phyloP scores from a whole-genome alignment of 345 rosid genomes.

The Leavenworthia alabamica region DNA sequence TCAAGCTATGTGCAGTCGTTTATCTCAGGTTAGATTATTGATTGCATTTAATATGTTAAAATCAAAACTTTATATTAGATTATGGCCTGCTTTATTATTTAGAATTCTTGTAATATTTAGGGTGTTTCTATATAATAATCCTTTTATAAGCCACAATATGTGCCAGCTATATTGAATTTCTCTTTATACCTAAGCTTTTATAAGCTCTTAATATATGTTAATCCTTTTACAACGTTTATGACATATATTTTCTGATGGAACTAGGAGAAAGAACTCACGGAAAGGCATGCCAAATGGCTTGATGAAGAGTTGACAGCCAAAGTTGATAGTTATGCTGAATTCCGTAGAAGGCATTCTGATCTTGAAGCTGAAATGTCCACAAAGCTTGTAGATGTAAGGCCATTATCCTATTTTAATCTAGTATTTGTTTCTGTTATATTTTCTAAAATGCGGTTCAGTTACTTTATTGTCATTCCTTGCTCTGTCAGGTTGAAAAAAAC shows the following conservation, averaged over 20 bases:
- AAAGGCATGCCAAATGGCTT: constrained; percentile 86
- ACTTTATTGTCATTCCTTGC: neutral
- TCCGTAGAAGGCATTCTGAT: constrained; percentile 60
- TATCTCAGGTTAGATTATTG: constrained; percentile 70
- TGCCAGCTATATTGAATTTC: neutral
- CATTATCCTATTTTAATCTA: neutral
- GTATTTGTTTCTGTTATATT: neutral
- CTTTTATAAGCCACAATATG: neutral
- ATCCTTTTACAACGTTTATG: neutral
- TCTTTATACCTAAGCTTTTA: neutral
- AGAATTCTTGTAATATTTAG: neutral
- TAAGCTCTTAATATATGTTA: neutral
- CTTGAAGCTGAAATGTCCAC: constrained; percentile 74
- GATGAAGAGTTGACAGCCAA: constrained; percentile 79
- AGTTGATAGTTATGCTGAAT: constrained; percentile 50
- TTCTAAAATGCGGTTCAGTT: neutral
- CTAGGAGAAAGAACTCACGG: constrained; percentile 88
- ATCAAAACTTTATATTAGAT: neutral
- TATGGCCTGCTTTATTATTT: neutral
- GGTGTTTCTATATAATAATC: neutral
- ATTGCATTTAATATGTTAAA: neutral
- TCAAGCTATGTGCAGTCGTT: constrained; percentile 56
- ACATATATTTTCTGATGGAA: constrained; percentile 18
- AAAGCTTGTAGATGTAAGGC: constrained; percentile 65
- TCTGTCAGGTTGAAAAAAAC: constrained; percentile 51